A percentile compares a stretch with the other conserved stretches of the same genome.
Conservation (phyloP, 202 grass and related monocot species). For the Digitaria exilis region DNA sequence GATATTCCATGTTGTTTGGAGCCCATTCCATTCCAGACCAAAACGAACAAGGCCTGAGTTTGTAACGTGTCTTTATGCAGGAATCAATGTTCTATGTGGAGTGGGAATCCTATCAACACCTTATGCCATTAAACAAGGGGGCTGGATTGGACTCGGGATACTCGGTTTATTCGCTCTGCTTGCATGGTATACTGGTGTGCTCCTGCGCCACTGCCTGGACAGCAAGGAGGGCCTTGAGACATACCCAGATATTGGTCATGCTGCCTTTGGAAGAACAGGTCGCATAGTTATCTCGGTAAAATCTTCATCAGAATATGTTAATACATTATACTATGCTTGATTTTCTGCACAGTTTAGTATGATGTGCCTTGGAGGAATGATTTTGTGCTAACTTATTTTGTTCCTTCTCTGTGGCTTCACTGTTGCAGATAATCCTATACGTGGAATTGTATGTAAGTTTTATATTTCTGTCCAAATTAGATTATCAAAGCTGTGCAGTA, state of each 20-base stretch:
- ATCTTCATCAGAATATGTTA: not conserved
- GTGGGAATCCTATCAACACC: slow-evolving; percentile 94
- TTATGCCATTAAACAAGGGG: slow-evolving; percentile 84
- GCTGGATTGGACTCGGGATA: slow-evolving; percentile 73
- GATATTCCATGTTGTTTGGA: too few relatives aligned
- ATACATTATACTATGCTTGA: not conserved
- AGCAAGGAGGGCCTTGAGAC: slow-evolving; percentile 75
- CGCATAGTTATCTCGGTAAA: slow-evolving; percentile 81
- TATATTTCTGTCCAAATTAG: not conserved
- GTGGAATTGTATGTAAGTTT: slow-evolving; percentile 93
- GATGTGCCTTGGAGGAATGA: not conserved
- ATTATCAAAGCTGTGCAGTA: not conserved
- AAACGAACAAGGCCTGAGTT: too few relatives aligned
- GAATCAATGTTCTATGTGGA: slow-evolving; percentile 90
- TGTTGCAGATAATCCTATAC: slow-evolving; percentile 82
- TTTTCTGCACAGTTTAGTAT: slow-evolving; percentile 22
- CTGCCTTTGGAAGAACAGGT: slow-evolving; percentile 78
- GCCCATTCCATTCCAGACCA: too few relatives aligned
- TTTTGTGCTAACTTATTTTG: slow-evolving; percentile 33
- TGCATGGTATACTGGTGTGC: slow-evolving; percentile 78
- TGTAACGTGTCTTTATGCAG: slow-evolving; percentile 29
- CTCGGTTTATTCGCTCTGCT: slow-evolving; percentile 64
- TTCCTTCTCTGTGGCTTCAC: slow-evolving; percentile 17
- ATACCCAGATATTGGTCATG: slow-evolving; percentile 92
- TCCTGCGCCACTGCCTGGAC: slow-evolving; percentile 76